Evolutionary conservation across 768 basidiomycete genomes (phyloP), one percentile per base, ranked within the genome.

Genomic region (Suillus tomentosus): DNA sequence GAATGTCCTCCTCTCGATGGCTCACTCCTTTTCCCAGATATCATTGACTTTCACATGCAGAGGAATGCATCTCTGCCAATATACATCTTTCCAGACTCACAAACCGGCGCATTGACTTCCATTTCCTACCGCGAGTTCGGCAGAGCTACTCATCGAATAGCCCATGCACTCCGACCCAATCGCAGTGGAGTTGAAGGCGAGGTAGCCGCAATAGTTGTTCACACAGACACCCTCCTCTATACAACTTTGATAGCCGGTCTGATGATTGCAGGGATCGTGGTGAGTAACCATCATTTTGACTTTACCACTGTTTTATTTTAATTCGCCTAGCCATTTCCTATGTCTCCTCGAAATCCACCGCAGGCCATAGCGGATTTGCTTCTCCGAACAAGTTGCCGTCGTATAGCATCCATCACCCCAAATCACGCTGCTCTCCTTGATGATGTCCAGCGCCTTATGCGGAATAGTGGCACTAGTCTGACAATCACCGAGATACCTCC

Each of bases 121-220:
- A 67, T 76, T n/a, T 67, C 69, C 5, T 65, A 69, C 36, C 65
- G 69, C 43, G 76, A 76, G 58, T 76, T 76, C 50, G 68, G 70
- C 55, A 67, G 69, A 24, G 74, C 75, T 5, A 57, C 68, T 60
- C 76, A 76, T 50, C 69, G 76, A 34, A 61, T 47, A 15, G 67
- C 67, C 7, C 64, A 65, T 15, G 40, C 43, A 14, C 11, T 63
- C 5, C 36, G 62, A 4, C 62, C 62, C 11, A 34, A 6, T 36
- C 62, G 62, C 6, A 22, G 6, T 17, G 57, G 62, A n/a, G 11
- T 22, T 5, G 62, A 63, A 24, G 62, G 62, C 17, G 64, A 62
- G 42, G 58, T 43, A 5, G 13, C 6, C 24, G 64, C 62, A 58
- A 42, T 65, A 42, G 36, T 37, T 40, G 62, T 66, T 37, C 60